Conservation (phyloP, 371 early-diverging fungal genomes). For the Mortierella sp. region DNA sequence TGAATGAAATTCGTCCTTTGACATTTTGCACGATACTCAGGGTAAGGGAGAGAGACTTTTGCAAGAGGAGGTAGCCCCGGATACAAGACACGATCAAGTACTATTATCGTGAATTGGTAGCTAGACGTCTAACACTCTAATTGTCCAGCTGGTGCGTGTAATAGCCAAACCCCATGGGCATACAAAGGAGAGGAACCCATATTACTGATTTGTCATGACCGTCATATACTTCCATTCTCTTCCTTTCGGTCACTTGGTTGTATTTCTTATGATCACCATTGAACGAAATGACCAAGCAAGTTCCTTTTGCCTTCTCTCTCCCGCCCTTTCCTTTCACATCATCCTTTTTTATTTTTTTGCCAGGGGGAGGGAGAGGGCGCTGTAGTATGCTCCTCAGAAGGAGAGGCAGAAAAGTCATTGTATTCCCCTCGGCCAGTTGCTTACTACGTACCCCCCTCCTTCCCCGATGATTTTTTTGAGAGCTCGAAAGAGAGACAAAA, state of each 20-base stretch:
- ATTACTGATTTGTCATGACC: constrained; percentile 9
- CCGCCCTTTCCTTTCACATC: too few species aligned
- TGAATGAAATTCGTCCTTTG: neutral
- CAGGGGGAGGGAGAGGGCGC: neutral
- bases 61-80: too few species aligned
- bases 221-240: neutral
- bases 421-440: neutral
- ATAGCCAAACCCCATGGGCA: neutral
- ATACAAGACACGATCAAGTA: too few species aligned
- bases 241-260: constrained; percentile 2
- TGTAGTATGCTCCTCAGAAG: neutral
- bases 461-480: constrained; percentile 11
- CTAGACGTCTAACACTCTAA: neutral
- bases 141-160: neutral
- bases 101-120: too few species aligned
- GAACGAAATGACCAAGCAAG: neutral
- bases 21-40: too few species aligned
- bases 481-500: constrained; percentile 1
- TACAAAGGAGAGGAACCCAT: neutral
- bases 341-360: neutral
- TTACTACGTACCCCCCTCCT: neutral
- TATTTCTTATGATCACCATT: neutral
- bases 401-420: neutral
- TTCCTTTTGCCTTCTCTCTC: too few species aligned
- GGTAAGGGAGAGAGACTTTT: too few species aligned